A percentile compares a stretch with the other conserved stretches of the same genome.
Evolutionary conservation across 1,284 basidiomycete genomes (phyloP).

Genomic region (Moniliophthora roreri): DNA sequence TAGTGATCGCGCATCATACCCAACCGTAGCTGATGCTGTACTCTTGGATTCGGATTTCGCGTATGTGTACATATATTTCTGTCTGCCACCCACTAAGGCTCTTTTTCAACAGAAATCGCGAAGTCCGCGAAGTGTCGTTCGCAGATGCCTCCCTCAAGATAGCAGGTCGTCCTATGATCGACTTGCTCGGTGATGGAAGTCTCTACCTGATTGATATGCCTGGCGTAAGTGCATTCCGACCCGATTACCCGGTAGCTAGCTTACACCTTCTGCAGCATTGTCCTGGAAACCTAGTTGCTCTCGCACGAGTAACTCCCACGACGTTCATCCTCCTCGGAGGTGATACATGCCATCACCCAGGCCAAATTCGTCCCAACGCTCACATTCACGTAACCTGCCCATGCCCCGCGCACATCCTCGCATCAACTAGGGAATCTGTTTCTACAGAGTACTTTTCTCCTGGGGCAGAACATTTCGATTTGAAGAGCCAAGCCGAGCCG

Average conservation of each 20-base stretch:
- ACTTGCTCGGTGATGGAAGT: slow-evolving; percentile 22
- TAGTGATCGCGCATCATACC: slow-evolving; percentile 11
- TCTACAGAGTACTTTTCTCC: slow-evolving; percentile 15
- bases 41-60: slow-evolving; percentile 19
- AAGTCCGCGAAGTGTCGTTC: slow-evolving; percentile 18
- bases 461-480: slow-evolving; percentile 10
- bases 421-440: slow-evolving; percentile 9
- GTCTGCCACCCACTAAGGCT: background rate
- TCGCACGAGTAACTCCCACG: slow-evolving; percentile 21
- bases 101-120: slow-evolving; percentile 8
- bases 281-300: slow-evolving; percentile 20
- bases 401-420: slow-evolving; percentile 17
- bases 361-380: slow-evolving; percentile 21
- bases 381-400: slow-evolving; percentile 14
- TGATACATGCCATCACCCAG: slow-evolving; percentile 23
- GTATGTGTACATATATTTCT: slow-evolving; percentile 12
- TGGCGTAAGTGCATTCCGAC: slow-evolving; percentile 12
- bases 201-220: slow-evolving; percentile 23
- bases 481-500: slow-evolving; percentile 12
- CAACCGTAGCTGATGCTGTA: slow-evolving; percentile 10
- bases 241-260: background rate
- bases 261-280: background rate
- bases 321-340: slow-evolving; percentile 23
- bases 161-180: slow-evolving; percentile 17
- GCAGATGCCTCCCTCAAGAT: slow-evolving; percentile 13